These are phyloP conservation scores for Phellopilus nigrolimitatus DNA, from an alignment of 1,284 basidiomycete genomes.

Conservation along the genomic window DNA sequence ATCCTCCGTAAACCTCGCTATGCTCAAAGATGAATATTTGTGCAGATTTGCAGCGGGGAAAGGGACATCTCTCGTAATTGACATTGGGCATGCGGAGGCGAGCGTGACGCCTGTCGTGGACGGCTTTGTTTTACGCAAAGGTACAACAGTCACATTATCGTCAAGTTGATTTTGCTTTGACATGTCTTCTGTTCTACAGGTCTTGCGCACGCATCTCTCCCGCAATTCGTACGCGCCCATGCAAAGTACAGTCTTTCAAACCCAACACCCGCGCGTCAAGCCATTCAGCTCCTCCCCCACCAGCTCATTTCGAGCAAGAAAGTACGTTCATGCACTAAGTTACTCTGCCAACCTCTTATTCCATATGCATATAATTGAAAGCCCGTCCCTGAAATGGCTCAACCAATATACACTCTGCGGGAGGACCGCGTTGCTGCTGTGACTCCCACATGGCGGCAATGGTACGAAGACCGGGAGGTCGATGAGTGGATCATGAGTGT, in stretches of 20 bases:
- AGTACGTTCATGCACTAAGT: slow-evolving; percentile 32
- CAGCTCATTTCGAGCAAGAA: slow-evolving; percentile 83
- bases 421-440: slow-evolving; percentile 72
- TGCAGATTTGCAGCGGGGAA: slow-evolving; percentile 91
- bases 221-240: slow-evolving; percentile 71
- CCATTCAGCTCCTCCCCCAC: slow-evolving; percentile 70
- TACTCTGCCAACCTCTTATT: neutral
- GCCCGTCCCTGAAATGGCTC: slow-evolving; percentile 51
- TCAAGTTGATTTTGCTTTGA: neutral
- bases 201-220: slow-evolving; percentile 66
- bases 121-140: slow-evolving; percentile 96
- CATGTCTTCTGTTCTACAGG: slow-evolving; percentile 37
- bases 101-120: slow-evolving; percentile 96
- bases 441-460: slow-evolving; percentile 74
- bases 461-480: slow-evolving; percentile 82
- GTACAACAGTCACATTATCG: slow-evolving; percentile 34
- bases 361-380: slow-evolving; percentile 27
- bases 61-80: slow-evolving; percentile 92
- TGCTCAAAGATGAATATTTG: slow-evolving; percentile 10
- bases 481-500: slow-evolving; percentile 94
- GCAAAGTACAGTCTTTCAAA: slow-evolving; percentile 58
- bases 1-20: slow-evolving; percentile 21
- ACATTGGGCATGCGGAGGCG: slow-evolving; percentile 84
- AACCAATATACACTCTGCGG: slow-evolving; percentile 64
- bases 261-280: slow-evolving; percentile 43